These are phyloP conservation scores for Terfezia claveryi DNA, from an alignment of 495 filamentous ascomycete species.

Conservation along the genomic window DNA sequence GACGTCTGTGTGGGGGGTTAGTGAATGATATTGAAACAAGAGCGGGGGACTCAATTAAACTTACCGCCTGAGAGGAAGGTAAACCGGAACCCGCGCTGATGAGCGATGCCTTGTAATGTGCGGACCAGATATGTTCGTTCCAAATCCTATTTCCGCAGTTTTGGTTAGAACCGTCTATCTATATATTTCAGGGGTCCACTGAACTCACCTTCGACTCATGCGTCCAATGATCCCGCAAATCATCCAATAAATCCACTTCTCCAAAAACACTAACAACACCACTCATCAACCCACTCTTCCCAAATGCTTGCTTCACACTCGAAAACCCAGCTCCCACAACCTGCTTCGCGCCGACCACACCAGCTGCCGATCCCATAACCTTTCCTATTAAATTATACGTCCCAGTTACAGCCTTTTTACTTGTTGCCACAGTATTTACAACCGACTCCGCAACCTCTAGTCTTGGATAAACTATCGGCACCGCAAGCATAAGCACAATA, in stretches of 20 bases:
- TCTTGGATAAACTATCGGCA: slow-evolving; percentile 77
- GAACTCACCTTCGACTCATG: slow-evolving; percentile 64
- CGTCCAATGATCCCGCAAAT: slow-evolving; percentile 90
- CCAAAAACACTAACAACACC: slow-evolving; percentile 86
- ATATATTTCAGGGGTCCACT: neutral
- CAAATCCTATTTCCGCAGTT: slow-evolving; percentile 36
- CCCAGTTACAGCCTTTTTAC: slow-evolving; percentile 85
- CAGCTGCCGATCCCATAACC: slow-evolving; percentile 77
- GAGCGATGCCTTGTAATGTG: slow-evolving; percentile 80
- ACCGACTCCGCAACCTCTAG: slow-evolving; percentile 77
- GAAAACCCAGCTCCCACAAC: slow-evolving; percentile 79
- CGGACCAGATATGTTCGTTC: slow-evolving; percentile 92
- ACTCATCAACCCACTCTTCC: slow-evolving; percentile 86
- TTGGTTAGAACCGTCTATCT: neutral
- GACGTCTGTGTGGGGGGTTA: slow-evolving; percentile 32
- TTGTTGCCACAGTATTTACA: slow-evolving; percentile 74
- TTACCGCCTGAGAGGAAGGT: slow-evolving; percentile 74
- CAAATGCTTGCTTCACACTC: slow-evolving; percentile 84
- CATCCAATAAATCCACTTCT: slow-evolving; percentile 88
- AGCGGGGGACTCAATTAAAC: slow-evolving; percentile 5
- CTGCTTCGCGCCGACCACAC: slow-evolving; percentile 82
- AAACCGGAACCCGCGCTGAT: slow-evolving; percentile 85
- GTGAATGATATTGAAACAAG: neutral
- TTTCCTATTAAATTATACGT: slow-evolving; percentile 90
- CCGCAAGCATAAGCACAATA: slow-evolving; percentile 81